Percentiles rank a stretch among this genome's conserved stretches.
Evolutionary conservation across 2,329 filamentous ascomycete genomes (phyloP).

Genomic region (Pseudocercospora eumusae): DNA sequence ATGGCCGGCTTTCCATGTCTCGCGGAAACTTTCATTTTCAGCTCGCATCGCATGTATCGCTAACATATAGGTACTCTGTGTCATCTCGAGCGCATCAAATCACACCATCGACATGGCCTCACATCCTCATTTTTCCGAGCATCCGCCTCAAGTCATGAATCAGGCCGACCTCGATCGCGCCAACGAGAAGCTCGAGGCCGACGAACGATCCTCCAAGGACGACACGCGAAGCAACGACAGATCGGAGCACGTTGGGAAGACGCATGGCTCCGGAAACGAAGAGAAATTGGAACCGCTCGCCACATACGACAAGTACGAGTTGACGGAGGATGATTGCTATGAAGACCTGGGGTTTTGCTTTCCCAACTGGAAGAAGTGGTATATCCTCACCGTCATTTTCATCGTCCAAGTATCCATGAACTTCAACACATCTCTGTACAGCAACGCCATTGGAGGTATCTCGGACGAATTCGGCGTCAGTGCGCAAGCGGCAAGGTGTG

Average conservation of each 20-base stretch:
- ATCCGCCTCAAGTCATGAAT: conserved; percentile 35
- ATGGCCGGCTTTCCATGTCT: not conserved
- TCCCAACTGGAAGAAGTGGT: conserved; percentile 54
- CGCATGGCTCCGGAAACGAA: conserved; percentile 15
- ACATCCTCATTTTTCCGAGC: conserved; percentile 32
- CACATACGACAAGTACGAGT: conserved; percentile 48
- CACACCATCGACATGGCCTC: conserved; percentile 11
- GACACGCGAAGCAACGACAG: conserved; percentile 9
- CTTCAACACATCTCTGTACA: conserved; percentile 59
- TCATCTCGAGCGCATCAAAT: not conserved
- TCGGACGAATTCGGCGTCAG: conserved; percentile 50
- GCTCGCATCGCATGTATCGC: not conserved
- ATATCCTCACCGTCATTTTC: conserved; percentile 54
- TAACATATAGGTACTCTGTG: not conserved
- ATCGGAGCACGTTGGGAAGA: conserved; percentile 3
- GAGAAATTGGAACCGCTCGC: conserved; percentile 36
- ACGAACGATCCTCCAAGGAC: conserved; percentile 26
- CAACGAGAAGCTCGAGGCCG: conserved; percentile 34
- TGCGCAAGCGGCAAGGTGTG: conserved; percentile 50
- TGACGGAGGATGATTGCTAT: conserved; percentile 37
- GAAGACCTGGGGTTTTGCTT: conserved; percentile 50
- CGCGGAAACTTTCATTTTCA: not conserved
- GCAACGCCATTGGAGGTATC: conserved; percentile 54
- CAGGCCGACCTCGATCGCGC: conserved; percentile 33
- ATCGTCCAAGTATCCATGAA: conserved; percentile 60